Evolutionary conservation across 441 rosid species (phyloP).

Genomic region (Pelargonium fulgidum): DNA sequence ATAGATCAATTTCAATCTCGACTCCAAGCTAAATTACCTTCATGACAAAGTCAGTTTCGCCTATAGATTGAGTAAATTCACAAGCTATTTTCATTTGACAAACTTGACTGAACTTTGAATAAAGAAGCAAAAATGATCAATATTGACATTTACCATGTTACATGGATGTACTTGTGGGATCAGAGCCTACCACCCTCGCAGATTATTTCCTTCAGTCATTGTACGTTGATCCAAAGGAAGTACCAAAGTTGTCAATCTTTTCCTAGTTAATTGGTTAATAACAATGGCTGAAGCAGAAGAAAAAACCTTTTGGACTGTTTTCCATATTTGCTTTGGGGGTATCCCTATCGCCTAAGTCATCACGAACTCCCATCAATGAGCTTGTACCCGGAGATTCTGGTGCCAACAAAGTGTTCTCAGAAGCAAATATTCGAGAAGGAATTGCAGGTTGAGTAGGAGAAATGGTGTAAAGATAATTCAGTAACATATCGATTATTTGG

Average conservation of each 20-base stretch:
- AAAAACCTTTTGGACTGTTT: slow-evolving; percentile 40
- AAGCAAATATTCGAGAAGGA: slow-evolving; percentile 39
- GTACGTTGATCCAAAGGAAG: slow-evolving; percentile 7
- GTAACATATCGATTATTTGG: slow-evolving; percentile 54
- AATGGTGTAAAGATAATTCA: slow-evolving; percentile 42
- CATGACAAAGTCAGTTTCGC: not conserved
- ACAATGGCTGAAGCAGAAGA: slow-evolving; percentile 59
- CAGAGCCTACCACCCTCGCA: not conserved
- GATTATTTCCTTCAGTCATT: not conserved
- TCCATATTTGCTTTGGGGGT: slow-evolving; percentile 45
- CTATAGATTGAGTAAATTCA: not conserved
- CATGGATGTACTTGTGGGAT: slow-evolving; percentile 16
- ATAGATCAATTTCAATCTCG: not conserved
- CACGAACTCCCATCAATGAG: slow-evolving; percentile 51
- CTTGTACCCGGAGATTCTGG: slow-evolving; percentile 66
- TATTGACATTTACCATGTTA: slow-evolving; percentile 12
- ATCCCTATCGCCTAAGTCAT: slow-evolving; percentile 16
- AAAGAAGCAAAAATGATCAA: not conserved
- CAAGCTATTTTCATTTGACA: not conserved
- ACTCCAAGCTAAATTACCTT: not conserved
- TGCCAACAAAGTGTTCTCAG: slow-evolving; percentile 43
- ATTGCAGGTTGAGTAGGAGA: slow-evolving; percentile 40
- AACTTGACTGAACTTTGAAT: not conserved
- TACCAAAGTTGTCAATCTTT: slow-evolving; percentile 6
- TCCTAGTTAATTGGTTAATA: slow-evolving; percentile 26